Evolutionary conservation across 2,329 filamentous ascomycete species (phyloP).

Genomic region (Hymenoscyphus albidus): DNA sequence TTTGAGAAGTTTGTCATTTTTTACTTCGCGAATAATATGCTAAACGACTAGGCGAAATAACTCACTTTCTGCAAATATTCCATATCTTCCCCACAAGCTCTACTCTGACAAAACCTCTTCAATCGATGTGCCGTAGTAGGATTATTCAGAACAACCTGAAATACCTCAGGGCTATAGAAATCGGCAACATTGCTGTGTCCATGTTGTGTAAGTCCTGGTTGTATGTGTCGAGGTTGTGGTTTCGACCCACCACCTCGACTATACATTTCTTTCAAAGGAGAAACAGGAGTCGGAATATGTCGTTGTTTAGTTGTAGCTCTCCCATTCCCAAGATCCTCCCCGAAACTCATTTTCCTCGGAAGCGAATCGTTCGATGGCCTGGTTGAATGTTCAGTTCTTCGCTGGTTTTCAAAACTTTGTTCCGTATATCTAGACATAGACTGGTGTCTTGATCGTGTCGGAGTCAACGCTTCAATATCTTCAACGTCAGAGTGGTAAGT

Average conservation of each 20-base stretch:
- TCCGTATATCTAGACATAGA: not conserved
- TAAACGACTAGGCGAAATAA: slow-evolving; percentile 4
- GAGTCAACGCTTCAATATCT: not conserved
- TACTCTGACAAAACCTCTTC: slow-evolving; percentile 46
- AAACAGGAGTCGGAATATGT: not conserved
- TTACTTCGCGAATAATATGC: not conserved
- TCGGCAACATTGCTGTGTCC: slow-evolving; percentile 36
- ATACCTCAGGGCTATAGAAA: slow-evolving; percentile 48
- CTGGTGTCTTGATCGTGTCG: not conserved
- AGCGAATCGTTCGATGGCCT: not conserved
- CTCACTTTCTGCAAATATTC: slow-evolving; percentile 49
- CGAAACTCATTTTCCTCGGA: not conserved
- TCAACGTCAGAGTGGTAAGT: not conserved
- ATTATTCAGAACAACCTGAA: slow-evolving; percentile 48
- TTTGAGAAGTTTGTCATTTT: not conserved
- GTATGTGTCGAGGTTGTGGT: too few species aligned
- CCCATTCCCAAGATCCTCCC: not conserved
- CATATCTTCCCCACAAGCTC: slow-evolving; percentile 47
- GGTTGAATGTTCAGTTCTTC: not conserved
- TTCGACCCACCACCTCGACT: too few species aligned
- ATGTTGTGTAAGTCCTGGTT: not conserved
- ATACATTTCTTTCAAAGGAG: not conserved
- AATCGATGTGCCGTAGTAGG: slow-evolving; percentile 45
- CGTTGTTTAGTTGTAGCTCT: not conserved
- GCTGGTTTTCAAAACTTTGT: not conserved